phyloP scores from a whole-genome alignment of 2,329 filamentous ascomycete species.

The Trichoderma guizhouense region DNA sequence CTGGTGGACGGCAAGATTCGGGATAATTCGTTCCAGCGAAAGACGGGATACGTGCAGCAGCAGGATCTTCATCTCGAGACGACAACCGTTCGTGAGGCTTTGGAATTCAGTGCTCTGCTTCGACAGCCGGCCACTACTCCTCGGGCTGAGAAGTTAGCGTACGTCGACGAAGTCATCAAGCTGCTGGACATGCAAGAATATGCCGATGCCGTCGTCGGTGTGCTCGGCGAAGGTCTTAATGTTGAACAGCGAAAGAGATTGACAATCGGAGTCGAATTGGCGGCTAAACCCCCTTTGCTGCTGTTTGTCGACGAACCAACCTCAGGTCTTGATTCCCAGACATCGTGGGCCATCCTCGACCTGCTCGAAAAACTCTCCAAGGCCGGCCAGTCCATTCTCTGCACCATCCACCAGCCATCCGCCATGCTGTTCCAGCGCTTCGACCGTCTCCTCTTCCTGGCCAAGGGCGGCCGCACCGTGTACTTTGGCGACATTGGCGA shows the following conservation, averaged over 20 bases:
- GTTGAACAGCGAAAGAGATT: constrained; percentile 51
- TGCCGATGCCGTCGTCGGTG: constrained; percentile 50
- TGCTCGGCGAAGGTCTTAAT: constrained; percentile 44
- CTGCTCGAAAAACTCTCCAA: constrained; percentile 64
- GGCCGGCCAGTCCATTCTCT: constrained; percentile 46
- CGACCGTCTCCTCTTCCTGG: constrained; percentile 54
- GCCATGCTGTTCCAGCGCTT: constrained; percentile 43
- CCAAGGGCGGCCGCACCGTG: constrained; percentile 37
- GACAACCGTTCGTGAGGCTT: constrained; percentile 37
- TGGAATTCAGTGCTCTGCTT: constrained; percentile 40
- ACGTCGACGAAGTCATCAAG: constrained; percentile 53
- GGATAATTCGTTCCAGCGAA: constrained; percentile 66
- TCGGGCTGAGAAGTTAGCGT: constrained; percentile 47
- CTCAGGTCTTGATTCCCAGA: constrained; percentile 55
- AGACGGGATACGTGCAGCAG: constrained; percentile 70
- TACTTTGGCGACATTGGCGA: constrained; percentile 59
- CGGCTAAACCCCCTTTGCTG: constrained; percentile 43
- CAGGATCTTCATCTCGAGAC: constrained; percentile 49
- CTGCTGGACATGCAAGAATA: constrained; percentile 55
- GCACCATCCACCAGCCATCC: constrained; percentile 51
- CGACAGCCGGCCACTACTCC: constrained; percentile 43
- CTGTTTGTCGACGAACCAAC: constrained; percentile 55
- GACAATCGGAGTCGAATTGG: constrained; percentile 49
- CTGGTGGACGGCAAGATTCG: constrained; percentile 65
- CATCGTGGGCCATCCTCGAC: constrained; percentile 68